These are phyloP conservation scores for Pseudonitzschia delicatissima DNA, from an alignment of 108 stramenopile species.

Conservation along the genomic window DNA sequence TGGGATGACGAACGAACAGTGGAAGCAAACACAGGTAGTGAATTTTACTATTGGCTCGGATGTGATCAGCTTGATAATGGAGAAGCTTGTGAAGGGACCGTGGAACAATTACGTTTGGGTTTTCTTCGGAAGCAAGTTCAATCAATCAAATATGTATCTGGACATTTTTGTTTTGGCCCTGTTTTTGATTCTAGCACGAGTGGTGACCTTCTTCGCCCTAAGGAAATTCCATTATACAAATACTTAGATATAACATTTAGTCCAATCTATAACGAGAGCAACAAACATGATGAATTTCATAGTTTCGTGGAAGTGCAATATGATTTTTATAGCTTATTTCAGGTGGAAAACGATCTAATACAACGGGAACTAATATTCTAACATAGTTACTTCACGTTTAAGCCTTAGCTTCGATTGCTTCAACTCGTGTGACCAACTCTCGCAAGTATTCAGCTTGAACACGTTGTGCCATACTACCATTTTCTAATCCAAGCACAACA, in stretches of 20 bases:
- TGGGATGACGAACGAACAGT: slow-evolving; percentile 35
- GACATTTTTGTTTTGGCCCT: slow-evolving; percentile 50
- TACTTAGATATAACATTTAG: slow-evolving; percentile 21
- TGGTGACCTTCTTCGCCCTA: slow-evolving; percentile 55
- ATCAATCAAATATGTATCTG: slow-evolving; percentile 24
- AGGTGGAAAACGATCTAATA: no score
- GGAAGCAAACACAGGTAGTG: slow-evolving; percentile 35
- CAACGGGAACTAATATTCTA: no score
- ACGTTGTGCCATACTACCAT: slow-evolving; percentile 87
- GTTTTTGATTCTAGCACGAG: slow-evolving; percentile 44
- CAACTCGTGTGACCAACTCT: slow-evolving; percentile 74
- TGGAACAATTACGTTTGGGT: slow-evolving; percentile 48
- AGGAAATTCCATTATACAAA: slow-evolving; percentile 35
- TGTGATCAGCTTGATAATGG: slow-evolving; percentile 11
- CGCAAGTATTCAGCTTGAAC: slow-evolving; percentile 91
- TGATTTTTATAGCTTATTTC: no score
- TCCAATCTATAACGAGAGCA: no score
- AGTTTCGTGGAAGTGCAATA: no score
- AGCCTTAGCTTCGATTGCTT: slow-evolving; percentile 34
- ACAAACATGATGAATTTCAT: no score
- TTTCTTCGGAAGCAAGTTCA: slow-evolving; percentile 66
- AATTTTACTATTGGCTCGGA: slow-evolving; percentile 45
- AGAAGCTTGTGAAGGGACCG: slow-evolving; percentile 36
- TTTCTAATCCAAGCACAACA: slow-evolving; percentile 84
- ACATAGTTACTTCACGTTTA: no score